phyloP scores from a whole-genome alignment of 805 yeast species.

The Wickerhamomyces pijperi region DNA sequence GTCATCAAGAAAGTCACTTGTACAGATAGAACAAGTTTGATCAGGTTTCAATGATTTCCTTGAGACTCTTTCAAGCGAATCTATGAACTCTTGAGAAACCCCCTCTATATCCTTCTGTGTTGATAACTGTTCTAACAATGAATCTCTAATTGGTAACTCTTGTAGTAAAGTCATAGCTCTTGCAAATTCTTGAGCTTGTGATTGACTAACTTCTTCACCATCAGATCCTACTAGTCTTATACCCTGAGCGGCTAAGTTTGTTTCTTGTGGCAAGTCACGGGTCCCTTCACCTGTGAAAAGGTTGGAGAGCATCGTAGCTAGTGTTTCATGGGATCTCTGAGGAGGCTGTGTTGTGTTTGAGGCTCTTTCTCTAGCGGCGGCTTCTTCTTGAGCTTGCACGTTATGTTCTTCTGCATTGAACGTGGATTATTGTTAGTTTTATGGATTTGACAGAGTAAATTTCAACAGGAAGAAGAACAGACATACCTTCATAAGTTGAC shows the following conservation, averaged over 20 bases:
- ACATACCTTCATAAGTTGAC: slow-evolving; percentile 12
- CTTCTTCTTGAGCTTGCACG: background rate
- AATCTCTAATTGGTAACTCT: slow-evolving; percentile 13
- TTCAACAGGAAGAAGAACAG: slow-evolving; percentile 4
- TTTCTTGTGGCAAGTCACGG: no score
- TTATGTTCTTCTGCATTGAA: slow-evolving; percentile 2
- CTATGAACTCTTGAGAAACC: slow-evolving; percentile 60
- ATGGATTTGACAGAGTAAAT: slow-evolving; percentile 1
- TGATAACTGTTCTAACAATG: slow-evolving; percentile 16
- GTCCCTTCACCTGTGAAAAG: slow-evolving; percentile 12
- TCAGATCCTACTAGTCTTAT: slow-evolving; percentile 5
- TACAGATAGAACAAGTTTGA: slow-evolving; percentile 80
- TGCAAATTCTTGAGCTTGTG: slow-evolving; percentile 6
- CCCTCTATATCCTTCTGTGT: slow-evolving; percentile 28
- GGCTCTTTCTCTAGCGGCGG: background rate
- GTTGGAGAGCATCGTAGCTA: slow-evolving; percentile 6
- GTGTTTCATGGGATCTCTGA: slow-evolving; percentile 11
- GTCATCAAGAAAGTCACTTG: slow-evolving; percentile 59
- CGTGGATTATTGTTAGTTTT: background rate
- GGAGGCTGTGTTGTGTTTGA: slow-evolving; percentile 1
- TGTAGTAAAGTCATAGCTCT: slow-evolving; percentile 10
- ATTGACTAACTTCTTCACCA: background rate
- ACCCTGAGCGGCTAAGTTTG: background rate
- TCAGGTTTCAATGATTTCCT: slow-evolving; percentile 28
- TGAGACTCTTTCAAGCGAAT: slow-evolving; percentile 63